These are phyloP conservation scores for Dendrocalamus latiflorus DNA, from an alignment of 202 grass and related monocot species.

Conservation along the genomic window DNA sequence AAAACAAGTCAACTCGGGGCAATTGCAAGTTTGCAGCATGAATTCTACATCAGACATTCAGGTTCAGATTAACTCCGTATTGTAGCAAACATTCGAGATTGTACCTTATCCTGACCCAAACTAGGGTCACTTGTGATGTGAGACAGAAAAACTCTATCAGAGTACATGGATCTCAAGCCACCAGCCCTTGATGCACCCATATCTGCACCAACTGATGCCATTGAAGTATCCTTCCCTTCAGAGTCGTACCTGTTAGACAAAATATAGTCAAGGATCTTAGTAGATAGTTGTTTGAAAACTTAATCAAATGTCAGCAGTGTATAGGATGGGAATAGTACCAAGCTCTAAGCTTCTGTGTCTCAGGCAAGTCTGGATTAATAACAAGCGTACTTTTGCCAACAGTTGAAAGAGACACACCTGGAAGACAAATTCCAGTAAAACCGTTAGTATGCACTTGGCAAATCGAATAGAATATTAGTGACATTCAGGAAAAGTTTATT, in stretches of 20 bases:
- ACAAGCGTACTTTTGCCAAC: conserved; percentile 64
- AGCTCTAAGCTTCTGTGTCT: conserved; percentile 51
- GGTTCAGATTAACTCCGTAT: neutral
- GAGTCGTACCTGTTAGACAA: conserved; percentile 65
- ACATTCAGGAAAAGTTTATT: neutral
- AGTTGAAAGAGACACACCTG: conserved; percentile 82
- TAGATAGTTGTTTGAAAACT: neutral
- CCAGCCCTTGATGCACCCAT: conserved; percentile 42
- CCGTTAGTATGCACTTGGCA: neutral
- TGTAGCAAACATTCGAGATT: neutral
- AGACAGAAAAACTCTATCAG: conserved; percentile 76
- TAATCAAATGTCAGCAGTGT: neutral
- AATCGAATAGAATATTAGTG: neutral
- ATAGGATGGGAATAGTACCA: conserved; percentile 42
- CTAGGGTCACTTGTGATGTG: conserved; percentile 67
- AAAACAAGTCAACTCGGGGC: neutral
- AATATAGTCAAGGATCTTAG: neutral
- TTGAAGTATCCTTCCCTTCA: conserved; percentile 60
- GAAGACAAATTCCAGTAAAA: neutral
- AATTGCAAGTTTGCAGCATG: neutral
- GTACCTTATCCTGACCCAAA: conserved; percentile 87
- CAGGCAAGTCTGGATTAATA: conserved; percentile 70
- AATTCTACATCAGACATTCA: neutral
- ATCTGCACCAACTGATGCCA: conserved; percentile 73
- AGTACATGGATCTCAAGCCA: conserved; percentile 69